These are phyloP conservation scores for Cladorrhinum samala DNA, from an alignment of 495 filamentous ascomycete species.

Conservation along the genomic window DNA sequence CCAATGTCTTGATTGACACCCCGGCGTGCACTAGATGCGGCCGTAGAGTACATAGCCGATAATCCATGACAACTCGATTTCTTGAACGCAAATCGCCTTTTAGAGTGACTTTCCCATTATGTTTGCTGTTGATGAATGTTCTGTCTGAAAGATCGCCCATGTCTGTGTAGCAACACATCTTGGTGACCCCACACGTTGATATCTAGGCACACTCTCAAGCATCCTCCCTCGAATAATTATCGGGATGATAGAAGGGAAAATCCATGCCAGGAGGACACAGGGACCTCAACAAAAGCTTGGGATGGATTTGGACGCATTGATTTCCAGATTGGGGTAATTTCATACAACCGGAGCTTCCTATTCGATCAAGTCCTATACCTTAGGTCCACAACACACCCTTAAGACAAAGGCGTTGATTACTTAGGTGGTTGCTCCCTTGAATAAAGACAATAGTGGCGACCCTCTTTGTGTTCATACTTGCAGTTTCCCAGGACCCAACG, in stretches of 20 bases:
- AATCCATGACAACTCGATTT: constrained; percentile 20
- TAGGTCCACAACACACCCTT: background rate
- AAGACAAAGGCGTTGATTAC: background rate
- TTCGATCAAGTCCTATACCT: too few species aligned
- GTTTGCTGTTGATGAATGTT: background rate
- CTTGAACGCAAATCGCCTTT: background rate
- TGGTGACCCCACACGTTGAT: background rate
- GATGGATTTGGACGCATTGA: constrained; percentile 21
- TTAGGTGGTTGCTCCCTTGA: background rate
- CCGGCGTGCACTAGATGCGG: constrained; percentile 5
- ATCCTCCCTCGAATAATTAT: background rate
- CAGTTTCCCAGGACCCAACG: too few species aligned
- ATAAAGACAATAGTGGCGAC: too few species aligned
- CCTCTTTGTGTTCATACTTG: too few species aligned
- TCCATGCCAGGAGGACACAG: constrained; percentile 1
- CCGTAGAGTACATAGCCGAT: constrained; percentile 22
- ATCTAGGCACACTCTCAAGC: background rate
- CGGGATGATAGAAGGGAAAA: background rate
- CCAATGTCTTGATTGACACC: constrained; percentile 11
- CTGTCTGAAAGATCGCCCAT: background rate
- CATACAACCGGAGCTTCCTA: constrained; percentile 2
- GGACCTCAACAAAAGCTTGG: background rate
- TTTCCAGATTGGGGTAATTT: constrained; percentile 25
- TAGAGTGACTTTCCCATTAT: background rate
- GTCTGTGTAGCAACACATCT: too few species aligned